A percentile compares a stretch with the other conserved stretches of the same genome.
phyloP scores from a whole-genome alignment of 768 basidiomycete genomes.

The Goffeauzyma gilvescens region DNA sequence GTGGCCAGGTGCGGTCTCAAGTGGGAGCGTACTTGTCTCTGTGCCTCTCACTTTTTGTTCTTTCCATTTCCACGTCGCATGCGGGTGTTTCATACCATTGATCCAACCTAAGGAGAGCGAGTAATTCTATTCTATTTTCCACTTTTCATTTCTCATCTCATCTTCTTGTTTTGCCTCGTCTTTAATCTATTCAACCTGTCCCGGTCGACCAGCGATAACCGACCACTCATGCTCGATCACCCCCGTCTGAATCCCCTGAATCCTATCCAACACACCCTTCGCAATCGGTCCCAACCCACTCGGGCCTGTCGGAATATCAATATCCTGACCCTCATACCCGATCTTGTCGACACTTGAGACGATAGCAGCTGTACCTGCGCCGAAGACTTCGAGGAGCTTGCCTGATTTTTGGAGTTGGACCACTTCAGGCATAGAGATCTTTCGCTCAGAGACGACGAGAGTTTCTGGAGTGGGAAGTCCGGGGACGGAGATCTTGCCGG shows the following conservation, averaged over 20 bases:
- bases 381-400: slow-evolving; percentile 59
- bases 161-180: too few species aligned
- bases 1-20: too few species aligned
- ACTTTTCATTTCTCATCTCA: too few species aligned
- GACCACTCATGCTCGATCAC: slow-evolving; percentile 50
- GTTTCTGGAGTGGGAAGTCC: slow-evolving; percentile 36
- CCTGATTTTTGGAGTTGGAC: slow-evolving; percentile 39
- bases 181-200: too few species aligned
- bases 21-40: too few species aligned
- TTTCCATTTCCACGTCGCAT: too few species aligned
- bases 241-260: slow-evolving; percentile 64
- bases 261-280: slow-evolving; percentile 46
- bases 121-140: too few species aligned
- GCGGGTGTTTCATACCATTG: too few species aligned
- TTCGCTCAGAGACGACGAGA: slow-evolving; percentile 40
- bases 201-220: slow-evolving; percentile 37
- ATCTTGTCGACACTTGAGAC: slow-evolving; percentile 35
- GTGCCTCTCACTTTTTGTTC: too few species aligned
- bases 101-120: too few species aligned
- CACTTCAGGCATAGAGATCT: slow-evolving; percentile 44
- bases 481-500: slow-evolving; percentile 33
- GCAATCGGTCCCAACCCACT: slow-evolving; percentile 70
- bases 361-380: slow-evolving; percentile 50
- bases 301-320: slow-evolving; percentile 44
- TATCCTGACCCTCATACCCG: slow-evolving; percentile 43